phyloP scores from a whole-genome alignment of 2,329 filamentous ascomycete species.

The Albifimbria verrucaria region DNA sequence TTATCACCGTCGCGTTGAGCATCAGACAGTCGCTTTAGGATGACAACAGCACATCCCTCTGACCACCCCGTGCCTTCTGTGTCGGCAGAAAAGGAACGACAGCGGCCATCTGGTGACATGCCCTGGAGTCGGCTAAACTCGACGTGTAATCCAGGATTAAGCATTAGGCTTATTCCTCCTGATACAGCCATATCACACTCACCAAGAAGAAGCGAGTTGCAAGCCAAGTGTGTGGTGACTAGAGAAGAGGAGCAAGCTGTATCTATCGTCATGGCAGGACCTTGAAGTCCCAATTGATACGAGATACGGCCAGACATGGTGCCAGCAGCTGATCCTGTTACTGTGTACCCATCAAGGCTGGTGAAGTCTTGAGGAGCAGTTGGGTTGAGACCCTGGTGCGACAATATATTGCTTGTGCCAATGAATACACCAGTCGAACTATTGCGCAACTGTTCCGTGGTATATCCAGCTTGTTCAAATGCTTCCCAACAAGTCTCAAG shows the following conservation, averaged over 20 bases:
- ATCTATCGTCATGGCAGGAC: constrained; percentile 47
- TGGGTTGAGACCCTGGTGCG: neutral
- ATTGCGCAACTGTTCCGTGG: constrained; percentile 38
- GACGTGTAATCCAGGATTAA: constrained; percentile 10
- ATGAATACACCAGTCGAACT: constrained; percentile 43
- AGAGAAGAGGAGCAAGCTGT: constrained; percentile 49
- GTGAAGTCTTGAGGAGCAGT: neutral
- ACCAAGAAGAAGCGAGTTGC: constrained; percentile 33
- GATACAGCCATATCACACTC: constrained; percentile 14
- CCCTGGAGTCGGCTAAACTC: constrained; percentile 11
- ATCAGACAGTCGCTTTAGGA: constrained; percentile 40
- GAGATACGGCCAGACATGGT: constrained; percentile 13
- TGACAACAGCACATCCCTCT: constrained; percentile 21
- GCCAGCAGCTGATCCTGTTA: constrained; percentile 9
- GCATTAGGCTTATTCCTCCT: constrained; percentile 13
- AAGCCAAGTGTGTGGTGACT: constrained; percentile 44
- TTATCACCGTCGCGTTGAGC: constrained; percentile 39
- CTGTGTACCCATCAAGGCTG: constrained; percentile 10
- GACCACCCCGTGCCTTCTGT: constrained; percentile 13
- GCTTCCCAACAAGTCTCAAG: constrained; percentile 48
- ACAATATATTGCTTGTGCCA: constrained; percentile 30
- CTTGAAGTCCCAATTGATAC: constrained; percentile 39
- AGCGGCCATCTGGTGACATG: constrained; percentile 14
- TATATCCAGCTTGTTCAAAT: constrained; percentile 45
- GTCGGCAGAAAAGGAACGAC: constrained; percentile 32